These are phyloP conservation scores for Lepraria neglecta DNA, from an alignment of 495 filamentous ascomycete genomes.

Conservation along the genomic window DNA sequence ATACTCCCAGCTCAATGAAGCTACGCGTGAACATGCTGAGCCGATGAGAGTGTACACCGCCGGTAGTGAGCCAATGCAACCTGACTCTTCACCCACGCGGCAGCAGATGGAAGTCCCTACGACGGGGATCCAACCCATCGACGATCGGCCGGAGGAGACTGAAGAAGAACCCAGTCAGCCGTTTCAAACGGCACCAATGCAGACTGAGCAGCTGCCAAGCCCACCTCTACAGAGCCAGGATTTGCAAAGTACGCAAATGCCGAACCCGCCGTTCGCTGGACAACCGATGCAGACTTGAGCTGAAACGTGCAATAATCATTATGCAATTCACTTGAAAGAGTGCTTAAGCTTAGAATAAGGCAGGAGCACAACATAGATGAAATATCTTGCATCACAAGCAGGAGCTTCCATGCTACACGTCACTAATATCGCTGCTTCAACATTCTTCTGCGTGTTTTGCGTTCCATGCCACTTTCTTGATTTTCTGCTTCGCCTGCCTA, in stretches of 20 bases:
- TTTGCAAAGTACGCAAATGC: background rate
- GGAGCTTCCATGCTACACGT: no score
- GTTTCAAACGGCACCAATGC: background rate
- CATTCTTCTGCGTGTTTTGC: no score
- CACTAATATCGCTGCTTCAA: no score
- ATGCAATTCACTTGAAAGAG: background rate
- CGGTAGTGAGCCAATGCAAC: conserved; percentile 18
- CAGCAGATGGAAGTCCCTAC: background rate
- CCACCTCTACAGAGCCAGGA: conserved; percentile 1
- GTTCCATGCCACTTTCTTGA: no score
- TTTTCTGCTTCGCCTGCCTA: no score
- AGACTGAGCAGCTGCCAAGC: background rate
- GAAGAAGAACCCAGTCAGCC: background rate
- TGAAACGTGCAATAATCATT: no score
- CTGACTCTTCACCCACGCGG: background rate
- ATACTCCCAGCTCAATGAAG: conserved; percentile 8
- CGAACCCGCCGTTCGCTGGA: background rate
- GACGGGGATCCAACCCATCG: background rate
- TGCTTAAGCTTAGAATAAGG: background rate
- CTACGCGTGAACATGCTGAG: background rate
- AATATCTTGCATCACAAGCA: background rate
- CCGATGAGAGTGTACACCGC: conserved; percentile 14
- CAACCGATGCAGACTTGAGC: conserved; percentile 7
- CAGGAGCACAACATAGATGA: background rate
- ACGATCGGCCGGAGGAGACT: no score